Conservation (phyloP, 148 eudicot species). For the Dysphania ambrosioides region DNA sequence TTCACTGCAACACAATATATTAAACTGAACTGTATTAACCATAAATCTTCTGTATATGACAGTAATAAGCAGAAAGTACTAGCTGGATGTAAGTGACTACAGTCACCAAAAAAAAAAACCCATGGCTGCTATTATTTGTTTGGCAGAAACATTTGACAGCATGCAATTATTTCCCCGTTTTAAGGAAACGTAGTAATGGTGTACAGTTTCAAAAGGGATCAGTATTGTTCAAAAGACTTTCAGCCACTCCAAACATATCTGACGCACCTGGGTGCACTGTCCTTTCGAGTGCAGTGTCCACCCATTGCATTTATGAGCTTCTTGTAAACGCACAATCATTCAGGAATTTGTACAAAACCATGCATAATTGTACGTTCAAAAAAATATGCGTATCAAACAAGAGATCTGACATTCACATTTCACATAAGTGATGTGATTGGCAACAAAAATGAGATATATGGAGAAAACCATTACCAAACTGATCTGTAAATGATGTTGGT, state of each 20-base stretch:
- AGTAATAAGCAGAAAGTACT: neutral
- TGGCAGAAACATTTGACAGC: neutral
- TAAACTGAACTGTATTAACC: neutral
- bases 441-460: neutral
- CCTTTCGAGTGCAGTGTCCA: no score
- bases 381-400: neutral
- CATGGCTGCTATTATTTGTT: neutral
- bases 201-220: neutral
- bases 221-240: no score
- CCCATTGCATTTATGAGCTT: no score
- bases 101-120: neutral
- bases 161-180: neutral
- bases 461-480: no score
- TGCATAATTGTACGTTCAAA: neutral
- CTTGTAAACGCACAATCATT: no score
- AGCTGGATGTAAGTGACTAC: neutral
- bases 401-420: neutral
- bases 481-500: neutral
- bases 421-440: no score
- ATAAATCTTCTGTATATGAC: neutral
- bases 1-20: constrained; percentile 49
- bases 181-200: neutral
- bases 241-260: no score
- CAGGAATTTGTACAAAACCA: neutral
- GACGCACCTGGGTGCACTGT: no score